These are phyloP conservation scores for Cercospora janseana DNA, from an alignment of 2,329 filamentous ascomycete genomes.

Conservation along the genomic window DNA sequence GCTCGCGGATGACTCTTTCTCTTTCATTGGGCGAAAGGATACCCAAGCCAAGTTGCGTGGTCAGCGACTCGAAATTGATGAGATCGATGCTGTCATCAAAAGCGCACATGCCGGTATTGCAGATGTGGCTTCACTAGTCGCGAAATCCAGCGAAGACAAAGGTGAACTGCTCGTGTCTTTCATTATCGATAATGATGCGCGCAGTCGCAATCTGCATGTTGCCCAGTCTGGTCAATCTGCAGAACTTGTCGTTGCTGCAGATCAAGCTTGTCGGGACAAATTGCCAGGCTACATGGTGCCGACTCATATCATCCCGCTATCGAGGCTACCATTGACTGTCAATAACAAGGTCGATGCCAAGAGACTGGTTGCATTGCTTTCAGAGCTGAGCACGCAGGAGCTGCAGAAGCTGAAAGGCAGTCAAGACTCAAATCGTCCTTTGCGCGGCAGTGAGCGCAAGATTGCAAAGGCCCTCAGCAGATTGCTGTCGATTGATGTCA, in stretches of 20 bases:
- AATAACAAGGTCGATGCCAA: slow-evolving; percentile 89
- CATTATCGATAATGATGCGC: slow-evolving; percentile 42
- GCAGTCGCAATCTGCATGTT: slow-evolving; percentile 36
- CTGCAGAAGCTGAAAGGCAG: slow-evolving; percentile 55
- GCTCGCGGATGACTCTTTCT: slow-evolving; percentile 75
- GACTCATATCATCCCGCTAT: slow-evolving; percentile 72
- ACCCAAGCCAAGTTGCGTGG: slow-evolving; percentile 91
- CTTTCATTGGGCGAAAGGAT: slow-evolving; percentile 83
- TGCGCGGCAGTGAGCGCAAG: slow-evolving; percentile 43
- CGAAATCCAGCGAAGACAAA: slow-evolving; percentile 67
- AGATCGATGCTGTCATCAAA: slow-evolving; percentile 83
- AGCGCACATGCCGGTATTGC: slow-evolving; percentile 56
- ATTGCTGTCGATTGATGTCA: slow-evolving; percentile 49
- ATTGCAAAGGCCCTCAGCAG: slow-evolving; percentile 57
- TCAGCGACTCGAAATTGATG: slow-evolving; percentile 82
- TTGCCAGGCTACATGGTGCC: slow-evolving; percentile 89
- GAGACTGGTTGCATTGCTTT: slow-evolving; percentile 65
- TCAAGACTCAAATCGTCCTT: slow-evolving; percentile 24
- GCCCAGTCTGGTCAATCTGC: slow-evolving; percentile 33
- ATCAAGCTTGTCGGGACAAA: slow-evolving; percentile 61
- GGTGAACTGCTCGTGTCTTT: slow-evolving; percentile 84
- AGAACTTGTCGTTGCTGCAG: slow-evolving; percentile 32
- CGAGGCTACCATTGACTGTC: slow-evolving; percentile 72
- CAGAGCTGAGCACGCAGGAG: slow-evolving; percentile 57
- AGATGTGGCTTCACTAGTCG: slow-evolving; percentile 74